Evolutionary conservation across 2,329 filamentous ascomycete species (phyloP).

Genomic region (Lachnellula arida): DNA sequence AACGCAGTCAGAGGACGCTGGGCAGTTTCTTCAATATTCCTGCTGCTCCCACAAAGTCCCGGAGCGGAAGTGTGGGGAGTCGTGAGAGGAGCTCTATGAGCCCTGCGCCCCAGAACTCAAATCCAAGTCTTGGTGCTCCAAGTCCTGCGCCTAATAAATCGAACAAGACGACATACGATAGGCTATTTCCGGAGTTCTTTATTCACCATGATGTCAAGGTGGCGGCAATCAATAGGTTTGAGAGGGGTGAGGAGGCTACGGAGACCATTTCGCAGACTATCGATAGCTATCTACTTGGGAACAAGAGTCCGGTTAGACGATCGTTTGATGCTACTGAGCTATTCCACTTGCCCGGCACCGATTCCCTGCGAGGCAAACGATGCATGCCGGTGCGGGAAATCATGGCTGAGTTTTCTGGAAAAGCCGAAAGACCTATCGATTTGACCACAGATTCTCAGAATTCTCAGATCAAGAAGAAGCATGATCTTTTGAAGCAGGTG

Average conservation of each 20-base stretch:
- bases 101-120: constrained; percentile 17
- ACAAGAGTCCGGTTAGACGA: constrained; percentile 41
- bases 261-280: constrained; percentile 47
- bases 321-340: constrained; percentile 43
- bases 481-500: constrained; percentile 18
- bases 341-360: constrained; percentile 40
- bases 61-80: constrained; percentile 19
- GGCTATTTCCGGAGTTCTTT: constrained; percentile 76
- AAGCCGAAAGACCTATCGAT: constrained; percentile 26
- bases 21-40: constrained; percentile 24
- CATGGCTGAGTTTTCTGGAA: constrained; percentile 26
- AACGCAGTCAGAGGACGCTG: constrained; percentile 41
- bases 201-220: constrained; percentile 68
- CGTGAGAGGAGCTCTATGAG: constrained; percentile 22
- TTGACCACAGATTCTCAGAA: constrained; percentile 31
- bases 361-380: constrained; percentile 40
- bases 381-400: constrained; percentile 27
- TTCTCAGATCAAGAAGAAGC: constrained; percentile 25
- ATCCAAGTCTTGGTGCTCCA: constrained; percentile 12
- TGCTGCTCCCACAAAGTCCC: constrained; percentile 4
- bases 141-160: constrained; percentile 27
- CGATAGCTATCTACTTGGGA: constrained; percentile 47
- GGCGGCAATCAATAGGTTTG: constrained; percentile 51
- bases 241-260: constrained; percentile 53
- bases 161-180: constrained; percentile 51